Evolutionary conservation across 345 rosid species (phyloP), one percentile per base, ranked within the genome.

Genomic region (Eucalyptus leucophloia): DNA sequence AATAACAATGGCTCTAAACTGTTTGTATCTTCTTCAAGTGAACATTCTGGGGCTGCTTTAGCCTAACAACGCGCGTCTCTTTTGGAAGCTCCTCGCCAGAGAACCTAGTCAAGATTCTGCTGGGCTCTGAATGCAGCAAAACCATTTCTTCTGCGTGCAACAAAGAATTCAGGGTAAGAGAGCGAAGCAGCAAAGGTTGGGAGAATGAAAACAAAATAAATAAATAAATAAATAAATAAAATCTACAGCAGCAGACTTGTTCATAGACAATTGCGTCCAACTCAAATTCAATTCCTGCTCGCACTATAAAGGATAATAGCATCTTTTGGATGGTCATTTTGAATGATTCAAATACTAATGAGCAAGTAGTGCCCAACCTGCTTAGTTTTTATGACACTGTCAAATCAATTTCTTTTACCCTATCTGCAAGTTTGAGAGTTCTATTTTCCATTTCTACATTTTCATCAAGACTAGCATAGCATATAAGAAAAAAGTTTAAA

Each of bases 121-220:
- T 30, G 97, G 97, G 90, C 94, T 92, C 81, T 93, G 94, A 81
- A 97, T 62, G 94, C 99, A 97, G 96, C 99, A 98, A 91, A 98
- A 93, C 99, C 99, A 96, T 92, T 95, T 98, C 90, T 93, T 97
- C 99, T 98, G 97, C 56, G 89, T 44, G 40, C 67, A 90, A 82
- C 24, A 85, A 65, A 91, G 53, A 51, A 89, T 85, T 15, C 56
- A 50, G 26, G 16, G 86, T 85, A 90, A 83, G 87, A 81, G 50
- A 54, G 49, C 23, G 85, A 32, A 85, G 16, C 62, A 86, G 30
- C 53, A 89, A 88, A 53, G 34, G 32, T 6, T 23, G 69, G n/a
- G n/a, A 53, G 32, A 58, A 50, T 16, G 87, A 37, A 58, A 32
- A 86, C 4, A 53, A 51, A 34, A 40, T 21, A 49, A 24, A 56